Base-by-base conservation (phyloP, 495 filamentous ascomycete genomes). In the Astrocystis sublimbata region DNA sequence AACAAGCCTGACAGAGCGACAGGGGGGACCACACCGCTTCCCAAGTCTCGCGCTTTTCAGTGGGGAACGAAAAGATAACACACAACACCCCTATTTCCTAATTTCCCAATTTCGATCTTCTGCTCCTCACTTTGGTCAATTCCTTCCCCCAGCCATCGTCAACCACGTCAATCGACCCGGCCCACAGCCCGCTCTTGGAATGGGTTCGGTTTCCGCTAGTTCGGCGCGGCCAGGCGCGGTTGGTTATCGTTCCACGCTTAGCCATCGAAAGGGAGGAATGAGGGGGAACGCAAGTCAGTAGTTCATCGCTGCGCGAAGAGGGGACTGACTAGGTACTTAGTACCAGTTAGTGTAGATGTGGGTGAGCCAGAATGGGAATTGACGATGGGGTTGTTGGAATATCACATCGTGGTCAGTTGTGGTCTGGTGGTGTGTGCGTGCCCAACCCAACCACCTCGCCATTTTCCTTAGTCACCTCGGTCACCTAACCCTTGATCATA, bases 121-220 rank as follows among this genome's bases (percentile, higher is more conserved):
- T 26, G 15, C 8, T 35, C 15, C n/a, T n/a, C n/a, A n/a, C n/a
- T n/a, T n/a, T n/a, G n/a, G n/a, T n/a, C n/a, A n/a, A n/a, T n/a
- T n/a, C n/a, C n/a, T n/a, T 23, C 21, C 7, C 40, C 60, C 60
- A 62, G 50, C 60, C 60, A 62, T 56, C 60, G 41, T 54, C 41
- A 38, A 62, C 60, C 60, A 62, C 60, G 60, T 62, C 58, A 56
- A 49, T 62, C 19, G 0, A 15, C 21, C 26, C 36, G 24, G 51
- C 51, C 51, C 51, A 54, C 51, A 21, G 12, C 15, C 4, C 4
- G 4, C 40, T 23, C n/a, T 15, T 23, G 2, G 36, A 23, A 56
- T 19, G 35, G n/a, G n/a, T n/a, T n/a, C 10, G 28, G 6, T 4
- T 49, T 3, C 23, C 45, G 45, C 45, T 26, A 49, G 45, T 12